Percentiles rank a stretch among this genome's conserved stretches.
Conservation (phyloP, 202 grass and related monocot genomes). For the Elaeis oleifera region DNA sequence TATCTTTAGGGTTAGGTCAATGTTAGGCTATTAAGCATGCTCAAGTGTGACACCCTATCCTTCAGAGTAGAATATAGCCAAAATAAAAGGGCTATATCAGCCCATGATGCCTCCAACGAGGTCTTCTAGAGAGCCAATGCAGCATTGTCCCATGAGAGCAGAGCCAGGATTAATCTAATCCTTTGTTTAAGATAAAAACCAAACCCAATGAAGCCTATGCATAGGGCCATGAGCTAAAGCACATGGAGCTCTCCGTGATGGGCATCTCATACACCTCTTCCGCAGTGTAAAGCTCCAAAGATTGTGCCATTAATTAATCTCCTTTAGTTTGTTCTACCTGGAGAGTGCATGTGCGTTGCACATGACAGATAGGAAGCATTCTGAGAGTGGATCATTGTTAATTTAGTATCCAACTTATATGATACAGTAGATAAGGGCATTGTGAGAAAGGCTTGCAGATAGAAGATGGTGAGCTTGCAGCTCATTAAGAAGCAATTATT, state of each 20-base stretch:
- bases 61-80: not conserved
- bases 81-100: not conserved
- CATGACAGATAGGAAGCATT: not conserved
- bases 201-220: slow-evolving; percentile 4
- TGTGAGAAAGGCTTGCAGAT: too few species aligned
- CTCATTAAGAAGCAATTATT: too few species aligned
- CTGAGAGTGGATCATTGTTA: not conserved
- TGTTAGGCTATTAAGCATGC: not conserved
- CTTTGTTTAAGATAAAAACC: not conserved
- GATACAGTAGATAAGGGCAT: too few species aligned
- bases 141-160: not conserved
- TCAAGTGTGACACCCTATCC: slow-evolving; percentile 1
- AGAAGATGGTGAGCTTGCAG: too few species aligned
- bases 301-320: slow-evolving; percentile 5
- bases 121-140: slow-evolving; percentile 13
- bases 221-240: slow-evolving; percentile 2
- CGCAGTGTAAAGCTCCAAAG: slow-evolving; percentile 1
- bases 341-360: not conserved
- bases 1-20: not conserved
- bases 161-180: not conserved
- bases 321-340: not conserved
- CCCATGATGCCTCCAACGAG: slow-evolving; percentile 13
- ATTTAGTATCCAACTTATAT: not conserved
- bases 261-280: not conserved
- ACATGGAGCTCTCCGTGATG: slow-evolving; percentile 4